These are phyloP conservation scores for Aspergillus biplanus DNA, from an alignment of 495 filamentous ascomycete genomes.

Conservation along the genomic window DNA sequence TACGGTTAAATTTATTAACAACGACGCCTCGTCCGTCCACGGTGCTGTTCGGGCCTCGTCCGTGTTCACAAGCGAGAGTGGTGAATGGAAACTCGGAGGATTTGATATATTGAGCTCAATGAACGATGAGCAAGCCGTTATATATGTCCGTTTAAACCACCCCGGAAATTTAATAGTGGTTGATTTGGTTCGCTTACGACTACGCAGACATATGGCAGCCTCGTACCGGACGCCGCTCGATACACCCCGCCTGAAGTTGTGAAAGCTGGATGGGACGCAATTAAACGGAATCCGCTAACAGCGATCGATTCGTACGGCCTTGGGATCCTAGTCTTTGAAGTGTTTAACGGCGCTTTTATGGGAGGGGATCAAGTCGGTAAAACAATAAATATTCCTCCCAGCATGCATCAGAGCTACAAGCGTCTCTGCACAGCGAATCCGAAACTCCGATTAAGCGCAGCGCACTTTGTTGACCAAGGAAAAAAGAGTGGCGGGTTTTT, in stretches of 20 bases:
- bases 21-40: slow-evolving; percentile 88
- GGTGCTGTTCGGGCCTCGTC: slow-evolving; percentile 83
- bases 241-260: slow-evolving; percentile 86
- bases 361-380: slow-evolving; percentile 76
- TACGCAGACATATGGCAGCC: slow-evolving; percentile 75
- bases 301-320: slow-evolving; percentile 88
- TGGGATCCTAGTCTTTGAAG: slow-evolving; percentile 82
- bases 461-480: slow-evolving; percentile 89
- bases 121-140: slow-evolving; percentile 90
- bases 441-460: slow-evolving; percentile 80
- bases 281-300: slow-evolving; percentile 79
- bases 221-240: slow-evolving; percentile 78
- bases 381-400: slow-evolving; percentile 83
- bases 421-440: slow-evolving; percentile 86
- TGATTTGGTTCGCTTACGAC: slow-evolving; percentile 22
- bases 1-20: slow-evolving; percentile 94
- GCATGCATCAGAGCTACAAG: slow-evolving; percentile 88
- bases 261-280: slow-evolving; percentile 83
- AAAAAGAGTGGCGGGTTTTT: slow-evolving; percentile 83
- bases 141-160: slow-evolving; percentile 67
- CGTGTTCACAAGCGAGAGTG: slow-evolving; percentile 89
- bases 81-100: slow-evolving; percentile 95
- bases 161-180: neutral
- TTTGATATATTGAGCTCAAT: slow-evolving; percentile 93
- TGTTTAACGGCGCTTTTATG: slow-evolving; percentile 81